Base-by-base conservation (phyloP, 2,329 filamentous ascomycete genomes). In the Paracorniculantispora psalliotae region DNA sequence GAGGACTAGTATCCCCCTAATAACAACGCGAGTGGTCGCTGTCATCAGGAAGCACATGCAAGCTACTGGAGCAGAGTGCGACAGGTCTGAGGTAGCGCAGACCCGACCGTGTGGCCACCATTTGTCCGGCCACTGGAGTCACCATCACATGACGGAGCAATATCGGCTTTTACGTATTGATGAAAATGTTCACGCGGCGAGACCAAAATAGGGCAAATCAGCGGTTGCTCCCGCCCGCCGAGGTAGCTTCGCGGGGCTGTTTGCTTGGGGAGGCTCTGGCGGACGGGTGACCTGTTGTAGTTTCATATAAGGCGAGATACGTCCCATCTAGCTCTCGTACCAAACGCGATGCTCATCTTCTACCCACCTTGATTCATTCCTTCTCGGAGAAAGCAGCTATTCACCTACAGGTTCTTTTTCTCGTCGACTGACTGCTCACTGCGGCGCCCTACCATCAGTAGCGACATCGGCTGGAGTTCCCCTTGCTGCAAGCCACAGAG, bases 71-170 rank as follows among this genome's bases (percentile, higher is more conserved):
- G 23, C 23, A 30, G 17, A 35, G 43, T 56, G 43, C 28, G 30
- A 56, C 17, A 19, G 23, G 19, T 19, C 25, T n/a, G n/a, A n/a
- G n/a, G n/a, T n/a, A n/a, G n/a, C 44, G 23, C 28, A 35, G 41
- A 43, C 21, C 21, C 33, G 43, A 15, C 15, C 39, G 30, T 15
- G 21, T 44, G 25, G 43, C 53, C 53, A 21, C 26, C 39, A 4
- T 37, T 28, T 8, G 30, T 46, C 15, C n/a, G n/a, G 3, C 48
- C 21, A 21, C 23, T 26, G 13, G n/a, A n/a, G 25, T 19, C 17
- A 10, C 4, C 54, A 57, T 57, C 54, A 57, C 54, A 57, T 57
- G 54, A 50, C 23, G 53, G 21, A 28, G 26, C 43, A 39, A 15
- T 15, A 26, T 28, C 30, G 44, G 30, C 53, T 15, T 21, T 3